Evolutionary conservation across 2,329 filamentous ascomycete species (phyloP), one percentile per base, ranked within the genome.

Genomic region (Pseudogymnoascus sp.): DNA sequence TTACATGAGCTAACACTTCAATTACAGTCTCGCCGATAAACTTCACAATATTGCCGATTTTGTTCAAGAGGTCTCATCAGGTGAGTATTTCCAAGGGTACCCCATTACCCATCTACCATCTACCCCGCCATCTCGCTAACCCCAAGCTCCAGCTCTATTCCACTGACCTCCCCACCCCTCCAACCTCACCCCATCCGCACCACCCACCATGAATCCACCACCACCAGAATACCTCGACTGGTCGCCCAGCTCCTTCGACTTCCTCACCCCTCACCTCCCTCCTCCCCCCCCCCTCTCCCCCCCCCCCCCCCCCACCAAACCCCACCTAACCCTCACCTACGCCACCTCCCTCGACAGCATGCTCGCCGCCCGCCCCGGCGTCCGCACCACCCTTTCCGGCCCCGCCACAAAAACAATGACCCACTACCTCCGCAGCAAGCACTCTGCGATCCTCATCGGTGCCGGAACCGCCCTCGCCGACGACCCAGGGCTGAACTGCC

Each of bases 361-460:
- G 62, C 81, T 96, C 61, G 85, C 92, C 1, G 81, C 93, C 29
- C 81, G 87, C 0, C 91, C 91, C 0, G 92, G 92, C 12, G 80
- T 86, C n/a, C 89, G 89, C 68, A 97, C 93, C 1, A 80, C 83
- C 0, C 83, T 97, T 12, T 97, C 93, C 1, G 93, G 93, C 3
- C 84, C 88, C 0, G 81, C 87, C 67, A 91, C 91, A 39, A 96
- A 96, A 75, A 84, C 90, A 62, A 96, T 97, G 91, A 97, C 93
- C 0, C 93, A 97, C 75, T 91, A 89, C 73, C 83, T 97, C 29
- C 90, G 93, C 70, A 87, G 87, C 11, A 83, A 82, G 14, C 92
- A 97, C 76, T 86, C 90, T 67, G 91, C 90, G 40, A 96, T 97
- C 68, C 81, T 96, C 23, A 80, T 97, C 34, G 93, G 93, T 21